Base-by-base conservation (phyloP, 106 monocot species). In the Allium cepa region DNA sequence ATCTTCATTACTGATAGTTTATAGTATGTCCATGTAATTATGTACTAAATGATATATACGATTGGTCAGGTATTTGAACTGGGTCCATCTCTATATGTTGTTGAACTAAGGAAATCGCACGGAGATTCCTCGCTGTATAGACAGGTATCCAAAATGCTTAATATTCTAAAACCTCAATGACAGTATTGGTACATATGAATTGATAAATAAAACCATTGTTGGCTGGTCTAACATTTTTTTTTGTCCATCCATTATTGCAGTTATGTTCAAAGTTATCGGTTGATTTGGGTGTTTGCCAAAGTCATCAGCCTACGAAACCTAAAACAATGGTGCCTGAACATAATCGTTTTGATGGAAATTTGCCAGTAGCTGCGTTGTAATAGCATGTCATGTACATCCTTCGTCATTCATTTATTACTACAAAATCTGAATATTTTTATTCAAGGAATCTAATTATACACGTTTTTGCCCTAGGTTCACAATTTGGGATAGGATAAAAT, bases 11-110 rank as follows among this genome's bases (percentile, higher is more conserved):
- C 22, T 22, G 36, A 36, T 36, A 36, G 36, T 36, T 36, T 36
- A 36, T 5, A 36, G 36, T 36, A 36, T 36, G 36, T 36, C 36
- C 36, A 36, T 4, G 3, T 36, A 36, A 36, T 36, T 36, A 36
- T 36, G 36, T 4, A 36, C 36, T 36, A 36, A 36, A 36, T 36
- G 3, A 36, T 5, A 36, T 36, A 36, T 36, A 36, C 3, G 36
- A 36, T 36, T 9, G 7, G 5, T 50, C 72, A 92, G 97, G 84
- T 93, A 18, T 81, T 93, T 75, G 90, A 93, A 75, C 79, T 99
- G 17, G 79, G 87, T 51, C 87, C 89, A 70, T 79, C 89, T 47
- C 57, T 99, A 0, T 93, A 81, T 69, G 90, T 93, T 26, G 97
- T 99, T 8, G 97, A 87, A 60, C 64, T 94, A 53, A 70, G 78